These are phyloP conservation scores for Quercus gilva DNA, from an alignment of 306 rosid genomes.

Conservation along the genomic window DNA sequence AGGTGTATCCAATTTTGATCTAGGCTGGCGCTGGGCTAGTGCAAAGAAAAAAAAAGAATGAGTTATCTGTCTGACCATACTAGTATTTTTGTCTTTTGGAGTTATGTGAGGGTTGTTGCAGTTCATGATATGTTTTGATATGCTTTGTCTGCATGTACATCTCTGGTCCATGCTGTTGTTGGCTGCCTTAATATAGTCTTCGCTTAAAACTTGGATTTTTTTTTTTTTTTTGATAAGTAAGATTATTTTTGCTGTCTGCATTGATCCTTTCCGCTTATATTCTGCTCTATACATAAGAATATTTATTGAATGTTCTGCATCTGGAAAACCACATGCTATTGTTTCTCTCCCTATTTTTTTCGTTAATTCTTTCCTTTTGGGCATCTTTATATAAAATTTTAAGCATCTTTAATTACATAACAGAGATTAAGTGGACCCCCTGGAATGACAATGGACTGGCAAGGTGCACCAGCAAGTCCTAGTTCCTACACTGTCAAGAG, in stretches of 20 bases:
- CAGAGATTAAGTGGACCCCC: constrained; percentile 81
- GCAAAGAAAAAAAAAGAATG: not conserved
- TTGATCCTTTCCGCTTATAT: constrained; percentile 8
- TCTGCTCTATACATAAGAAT: not conserved
- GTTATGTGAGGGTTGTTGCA: not conserved
- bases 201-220: no score
- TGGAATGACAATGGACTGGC: constrained; percentile 99
- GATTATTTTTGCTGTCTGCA: not conserved
- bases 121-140: not conserved
- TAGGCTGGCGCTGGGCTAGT: not conserved
- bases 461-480: constrained; percentile 96
- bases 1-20: no score
- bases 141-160: not conserved
- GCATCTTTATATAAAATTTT: constrained; percentile 4
- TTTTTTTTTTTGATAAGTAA: no score
- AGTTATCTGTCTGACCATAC: not conserved
- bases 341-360: not conserved
- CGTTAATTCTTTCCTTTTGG: not conserved
- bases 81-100: not conserved
- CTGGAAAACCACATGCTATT: not conserved
- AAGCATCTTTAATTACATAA: constrained; percentile 10
- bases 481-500: constrained; percentile 89
- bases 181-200: not conserved
- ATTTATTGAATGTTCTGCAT: constrained; percentile 4
- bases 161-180: not conserved